Conservation (phyloP, 192 early-diverging fungal genomes). For the Rhizoclosmatium globosum region DNA sequence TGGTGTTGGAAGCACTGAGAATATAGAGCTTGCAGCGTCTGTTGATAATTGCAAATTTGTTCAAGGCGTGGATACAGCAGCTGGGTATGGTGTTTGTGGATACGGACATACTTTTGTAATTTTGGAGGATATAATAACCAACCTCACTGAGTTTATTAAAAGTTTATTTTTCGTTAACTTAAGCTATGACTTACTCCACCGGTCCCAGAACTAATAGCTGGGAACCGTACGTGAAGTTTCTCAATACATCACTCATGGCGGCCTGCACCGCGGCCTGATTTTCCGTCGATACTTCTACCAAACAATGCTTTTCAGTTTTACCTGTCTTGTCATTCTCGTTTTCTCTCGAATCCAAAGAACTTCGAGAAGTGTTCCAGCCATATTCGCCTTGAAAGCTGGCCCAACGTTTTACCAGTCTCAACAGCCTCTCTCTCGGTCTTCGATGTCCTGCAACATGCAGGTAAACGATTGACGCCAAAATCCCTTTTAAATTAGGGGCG, state of each 20-base stretch:
- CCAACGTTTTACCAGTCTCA: slow-evolving; percentile 14
- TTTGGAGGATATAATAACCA: neutral
- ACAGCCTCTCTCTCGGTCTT: slow-evolving; percentile 25
- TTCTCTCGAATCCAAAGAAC: neutral
- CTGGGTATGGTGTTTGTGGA: slow-evolving; percentile 26
- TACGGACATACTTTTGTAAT: slow-evolving; percentile 45
- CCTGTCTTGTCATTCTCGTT: neutral
- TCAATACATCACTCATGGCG: slow-evolving; percentile 23
- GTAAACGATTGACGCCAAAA: slow-evolving; percentile 5
- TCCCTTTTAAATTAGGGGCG: neutral
- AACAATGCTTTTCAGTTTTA: neutral
- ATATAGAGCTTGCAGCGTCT: slow-evolving; percentile 10
- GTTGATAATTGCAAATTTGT: slow-evolving; percentile 15
- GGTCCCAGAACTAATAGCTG: slow-evolving; percentile 16
- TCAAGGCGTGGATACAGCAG: neutral
- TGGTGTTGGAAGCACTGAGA: slow-evolving; percentile 52
- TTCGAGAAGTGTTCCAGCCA: neutral
- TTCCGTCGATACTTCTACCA: neutral
- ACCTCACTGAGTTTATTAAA: no score
- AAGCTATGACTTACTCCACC: neutral
- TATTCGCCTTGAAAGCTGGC: neutral
- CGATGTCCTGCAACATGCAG: slow-evolving; percentile 18
- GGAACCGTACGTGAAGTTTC: slow-evolving; percentile 15
- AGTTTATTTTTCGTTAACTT: no score
- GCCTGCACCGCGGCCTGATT: neutral